phyloP scores from a whole-genome alignment of 257 asterid genomes.

The Henckelia pumila region DNA sequence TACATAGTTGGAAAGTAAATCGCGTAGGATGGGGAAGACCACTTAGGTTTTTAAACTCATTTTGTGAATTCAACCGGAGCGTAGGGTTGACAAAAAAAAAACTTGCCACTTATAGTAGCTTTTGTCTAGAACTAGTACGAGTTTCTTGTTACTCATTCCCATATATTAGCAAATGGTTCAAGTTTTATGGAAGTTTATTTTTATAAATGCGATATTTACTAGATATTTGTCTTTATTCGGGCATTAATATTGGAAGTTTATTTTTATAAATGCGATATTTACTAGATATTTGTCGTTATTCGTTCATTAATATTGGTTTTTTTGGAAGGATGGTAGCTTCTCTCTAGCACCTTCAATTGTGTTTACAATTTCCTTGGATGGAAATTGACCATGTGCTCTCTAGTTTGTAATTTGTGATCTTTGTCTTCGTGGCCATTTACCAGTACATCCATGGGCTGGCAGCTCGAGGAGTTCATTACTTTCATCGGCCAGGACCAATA shows the following conservation, averaged over 20 bases:
- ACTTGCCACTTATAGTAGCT: background rate
- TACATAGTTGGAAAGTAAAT: too few species aligned
- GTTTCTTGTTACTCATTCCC: background rate
- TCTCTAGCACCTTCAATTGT: background rate
- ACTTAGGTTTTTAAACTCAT: background rate
- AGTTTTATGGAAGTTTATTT: too few species aligned
- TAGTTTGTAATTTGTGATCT: background rate
- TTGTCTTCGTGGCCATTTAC: constrained; percentile 9
- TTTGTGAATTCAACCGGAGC: background rate
- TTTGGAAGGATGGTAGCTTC: background rate
- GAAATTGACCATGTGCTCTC: constrained; percentile 1
- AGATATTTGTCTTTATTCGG: background rate
- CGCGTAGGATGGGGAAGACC: background rate
- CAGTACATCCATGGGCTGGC: constrained; percentile 78
- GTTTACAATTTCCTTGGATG: background rate
- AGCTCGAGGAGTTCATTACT: constrained; percentile 73
- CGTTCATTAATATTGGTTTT: too few species aligned
- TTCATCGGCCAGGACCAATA: constrained; percentile 68
- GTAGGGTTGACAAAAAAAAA: too few species aligned
- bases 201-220: background rate
- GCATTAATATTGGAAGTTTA: background rate
- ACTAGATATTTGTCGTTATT: too few species aligned
- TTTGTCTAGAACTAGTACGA: background rate
- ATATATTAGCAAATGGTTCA: background rate
- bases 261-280: too few species aligned